These are phyloP conservation scores for Thermoascus crustaceus DNA, from an alignment of 2,329 filamentous ascomycete species.

Conservation along the genomic window DNA sequence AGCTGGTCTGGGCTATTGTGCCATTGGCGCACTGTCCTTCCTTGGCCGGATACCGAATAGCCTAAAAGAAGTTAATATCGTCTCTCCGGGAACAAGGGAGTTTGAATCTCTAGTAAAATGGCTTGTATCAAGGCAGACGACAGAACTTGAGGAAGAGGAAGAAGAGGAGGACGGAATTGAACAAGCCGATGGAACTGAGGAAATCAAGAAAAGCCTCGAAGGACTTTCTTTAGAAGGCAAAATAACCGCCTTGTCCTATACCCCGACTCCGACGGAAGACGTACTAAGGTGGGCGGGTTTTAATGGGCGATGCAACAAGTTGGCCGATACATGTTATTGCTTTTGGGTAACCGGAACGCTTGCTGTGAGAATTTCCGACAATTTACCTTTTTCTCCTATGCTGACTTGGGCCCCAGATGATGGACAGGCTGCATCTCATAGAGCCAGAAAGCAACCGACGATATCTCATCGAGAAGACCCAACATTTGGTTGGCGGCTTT, in stretches of 20 bases:
- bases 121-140: slow-evolving; percentile 57
- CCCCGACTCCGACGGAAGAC: slow-evolving; percentile 16
- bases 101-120: slow-evolving; percentile 42
- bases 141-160: slow-evolving; percentile 44
- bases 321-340: slow-evolving; percentile 88
- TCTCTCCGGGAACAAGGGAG: slow-evolving; percentile 20
- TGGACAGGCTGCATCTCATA: slow-evolving; percentile 52
- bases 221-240: slow-evolving; percentile 15
- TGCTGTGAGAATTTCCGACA: slow-evolving; percentile 36
- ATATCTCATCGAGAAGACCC: slow-evolving; percentile 77
- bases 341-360: slow-evolving; percentile 78
- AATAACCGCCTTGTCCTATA: slow-evolving; percentile 20
- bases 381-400: background rate
- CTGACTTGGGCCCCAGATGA: slow-evolving; percentile 40
- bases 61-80: slow-evolving; percentile 12
- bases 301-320: slow-evolving; percentile 86
- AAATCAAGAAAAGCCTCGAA: slow-evolving; percentile 5
- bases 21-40: slow-evolving; percentile 66
- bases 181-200: slow-evolving; percentile 9
- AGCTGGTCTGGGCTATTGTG: slow-evolving; percentile 90
- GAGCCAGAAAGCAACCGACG: slow-evolving; percentile 54
- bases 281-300: slow-evolving; percentile 59
- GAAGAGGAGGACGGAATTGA: slow-evolving; percentile 38
- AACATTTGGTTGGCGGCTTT: slow-evolving; percentile 78
- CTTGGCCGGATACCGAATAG: slow-evolving; percentile 53